These are phyloP conservation scores for Ogataea parapolymorpha DNA, from an alignment of 805 yeast genomes.

Conservation along the genomic window DNA sequence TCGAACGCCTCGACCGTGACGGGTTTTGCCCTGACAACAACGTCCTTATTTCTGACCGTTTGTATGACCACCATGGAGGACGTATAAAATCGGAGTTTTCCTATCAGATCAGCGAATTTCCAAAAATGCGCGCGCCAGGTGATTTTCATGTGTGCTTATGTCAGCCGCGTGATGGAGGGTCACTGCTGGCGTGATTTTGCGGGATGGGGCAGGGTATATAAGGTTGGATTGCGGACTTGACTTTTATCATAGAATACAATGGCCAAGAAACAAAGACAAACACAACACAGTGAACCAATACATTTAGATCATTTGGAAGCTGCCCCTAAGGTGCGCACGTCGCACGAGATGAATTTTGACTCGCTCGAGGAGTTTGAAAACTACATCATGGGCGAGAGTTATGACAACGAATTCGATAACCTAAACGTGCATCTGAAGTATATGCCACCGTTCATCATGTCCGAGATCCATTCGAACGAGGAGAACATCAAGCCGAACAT, in stretches of 20 bases:
- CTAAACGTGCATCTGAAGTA: conserved; percentile 64
- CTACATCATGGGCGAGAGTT: conserved; percentile 65
- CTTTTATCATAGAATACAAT: conserved; percentile 6
- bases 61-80: conserved; percentile 38
- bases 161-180: neutral
- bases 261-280: conserved; percentile 27
- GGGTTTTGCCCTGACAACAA: conserved; percentile 44
- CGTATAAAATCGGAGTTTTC: neutral
- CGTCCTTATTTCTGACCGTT: conserved; percentile 31
- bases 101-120: neutral
- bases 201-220: conserved; percentile 7
- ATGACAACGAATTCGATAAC: conserved; percentile 72
- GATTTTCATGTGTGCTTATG: conserved; percentile 1
- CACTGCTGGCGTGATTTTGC: conserved; percentile 1
- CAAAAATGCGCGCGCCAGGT: neutral
- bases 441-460: conserved; percentile 70
- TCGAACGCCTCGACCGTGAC: conserved; percentile 66
- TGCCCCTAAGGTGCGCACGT: conserved; percentile 30
- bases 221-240: neutral
- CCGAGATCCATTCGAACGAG: conserved; percentile 63
- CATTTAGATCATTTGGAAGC: conserved; percentile 29
- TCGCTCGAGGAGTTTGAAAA: conserved; percentile 59
- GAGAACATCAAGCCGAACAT: conserved; percentile 70
- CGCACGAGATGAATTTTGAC: conserved; percentile 47
- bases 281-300: conserved; percentile 27